A percentile compares a stretch with the other conserved stretches of the same genome.
phyloP scores from a whole-genome alignment of 1,139 yeast genomes.

The Taphrina populina region DNA sequence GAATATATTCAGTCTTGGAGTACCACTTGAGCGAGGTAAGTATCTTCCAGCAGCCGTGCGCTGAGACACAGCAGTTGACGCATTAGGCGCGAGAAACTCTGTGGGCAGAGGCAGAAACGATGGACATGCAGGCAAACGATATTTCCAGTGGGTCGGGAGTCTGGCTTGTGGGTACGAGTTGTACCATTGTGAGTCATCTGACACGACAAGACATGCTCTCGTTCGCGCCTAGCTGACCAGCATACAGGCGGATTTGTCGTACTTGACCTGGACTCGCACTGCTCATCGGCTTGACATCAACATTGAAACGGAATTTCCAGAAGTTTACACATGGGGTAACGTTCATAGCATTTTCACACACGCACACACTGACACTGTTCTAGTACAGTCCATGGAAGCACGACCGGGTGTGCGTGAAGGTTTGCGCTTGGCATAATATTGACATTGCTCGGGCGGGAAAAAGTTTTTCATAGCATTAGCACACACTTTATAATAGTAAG shows the following conservation, averaged over 20 bases:
- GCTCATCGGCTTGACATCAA: conserved; percentile 46
- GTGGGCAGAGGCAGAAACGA: conserved; percentile 11
- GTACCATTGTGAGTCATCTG: conserved; percentile 37
- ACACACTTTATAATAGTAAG: no score
- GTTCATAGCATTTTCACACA: background rate
- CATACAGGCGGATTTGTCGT: conserved; percentile 37
- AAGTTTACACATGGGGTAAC: conserved; percentile 49
- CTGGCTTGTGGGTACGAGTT: conserved; percentile 38
- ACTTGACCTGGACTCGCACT: conserved; percentile 40
- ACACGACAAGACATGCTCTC: background rate
- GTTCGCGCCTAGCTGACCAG: background rate
- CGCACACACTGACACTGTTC: background rate
- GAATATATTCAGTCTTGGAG: conserved; percentile 36
- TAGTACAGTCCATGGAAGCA: conserved; percentile 6
- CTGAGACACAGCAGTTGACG: background rate
- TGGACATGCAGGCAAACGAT: conserved; percentile 20
- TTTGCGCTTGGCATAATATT: no score
- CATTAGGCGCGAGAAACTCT: conserved; percentile 20
- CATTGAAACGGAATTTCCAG: conserved; percentile 49
- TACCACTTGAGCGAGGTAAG: conserved; percentile 35
- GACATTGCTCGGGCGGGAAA: no score
- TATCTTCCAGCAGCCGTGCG: background rate
- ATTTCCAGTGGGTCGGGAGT: conserved; percentile 42
- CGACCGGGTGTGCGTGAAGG: conserved; percentile 8
- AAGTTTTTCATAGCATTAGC: no score